Percentiles rank a stretch among this genome's conserved stretches.
Evolutionary conservation across 495 filamentous ascomycete species (phyloP).

Genomic region (Cercophora sp.): DNA sequence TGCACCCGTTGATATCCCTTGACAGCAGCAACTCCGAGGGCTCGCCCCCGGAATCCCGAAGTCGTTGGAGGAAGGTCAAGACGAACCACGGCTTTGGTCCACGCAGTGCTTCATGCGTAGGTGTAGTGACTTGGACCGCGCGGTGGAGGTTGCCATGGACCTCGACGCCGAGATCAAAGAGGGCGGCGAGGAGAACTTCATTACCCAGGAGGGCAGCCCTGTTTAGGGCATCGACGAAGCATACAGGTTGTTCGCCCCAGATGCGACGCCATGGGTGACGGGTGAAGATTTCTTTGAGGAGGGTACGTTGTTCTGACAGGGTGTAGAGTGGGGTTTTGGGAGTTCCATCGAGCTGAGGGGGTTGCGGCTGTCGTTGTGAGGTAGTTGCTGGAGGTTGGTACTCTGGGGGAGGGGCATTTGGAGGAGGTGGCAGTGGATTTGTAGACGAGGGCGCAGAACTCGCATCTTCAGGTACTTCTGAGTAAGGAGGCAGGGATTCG

Average conservation of each 20-base stretch:
- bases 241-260: conserved; percentile 4
- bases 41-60: neutral
- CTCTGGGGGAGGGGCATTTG: neutral
- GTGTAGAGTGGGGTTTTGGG: neutral
- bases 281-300: neutral
- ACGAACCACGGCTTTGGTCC: conserved; percentile 9
- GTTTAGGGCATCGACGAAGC: conserved; percentile 1
- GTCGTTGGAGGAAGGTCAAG: neutral
- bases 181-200: neutral
- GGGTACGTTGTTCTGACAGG: neutral
- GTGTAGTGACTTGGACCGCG: neutral
- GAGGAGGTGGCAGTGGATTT: neutral
- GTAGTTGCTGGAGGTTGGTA: neutral
- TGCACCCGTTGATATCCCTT: neutral
- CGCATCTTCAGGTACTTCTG: neutral
- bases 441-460: neutral
- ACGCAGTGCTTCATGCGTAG: conserved; percentile 9
- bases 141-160: conserved; percentile 2
- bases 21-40: conserved; percentile 2
- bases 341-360: neutral
- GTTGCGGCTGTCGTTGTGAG: no score
- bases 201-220: neutral
- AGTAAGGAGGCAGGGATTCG: neutral
- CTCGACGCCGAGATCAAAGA: conserved; percentile 9
- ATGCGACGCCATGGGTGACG: conserved; percentile 4